phyloP scores from a whole-genome alignment of 2,329 filamentous ascomycete species.

The Fusarium vanettenii region DNA sequence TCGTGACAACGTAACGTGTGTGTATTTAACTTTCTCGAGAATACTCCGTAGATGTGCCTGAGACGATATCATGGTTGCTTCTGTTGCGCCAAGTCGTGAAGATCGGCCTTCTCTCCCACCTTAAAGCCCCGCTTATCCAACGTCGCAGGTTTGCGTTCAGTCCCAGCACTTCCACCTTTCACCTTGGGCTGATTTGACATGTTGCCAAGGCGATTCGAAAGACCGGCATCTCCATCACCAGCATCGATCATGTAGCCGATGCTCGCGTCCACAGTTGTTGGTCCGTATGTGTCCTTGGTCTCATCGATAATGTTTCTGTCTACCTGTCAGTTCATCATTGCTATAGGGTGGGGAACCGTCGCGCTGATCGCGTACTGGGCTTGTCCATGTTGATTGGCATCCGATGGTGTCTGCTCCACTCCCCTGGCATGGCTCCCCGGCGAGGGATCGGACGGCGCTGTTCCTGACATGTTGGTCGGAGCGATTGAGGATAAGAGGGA shows the following conservation, averaged over 20 bases:
- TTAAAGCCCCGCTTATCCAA: slow-evolving; percentile 14
- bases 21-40: neutral
- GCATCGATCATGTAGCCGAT: slow-evolving; percentile 15
- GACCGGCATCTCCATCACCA: neutral
- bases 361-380: slow-evolving; percentile 5
- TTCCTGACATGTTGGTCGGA: slow-evolving; percentile 9
- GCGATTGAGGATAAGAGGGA: neutral
- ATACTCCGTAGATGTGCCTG: neutral
- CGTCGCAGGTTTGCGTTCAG: neutral
- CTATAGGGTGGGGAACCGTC: neutral
- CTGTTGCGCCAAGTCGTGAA: slow-evolving; percentile 5
- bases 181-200: neutral
- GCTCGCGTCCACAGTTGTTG: slow-evolving; percentile 5
- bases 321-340: neutral
- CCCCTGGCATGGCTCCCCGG: slow-evolving; percentile 2
- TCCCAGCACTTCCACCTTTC: neutral
- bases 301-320: slow-evolving; percentile 16
- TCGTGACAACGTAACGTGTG: too few relatives aligned
- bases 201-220: neutral
- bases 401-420: slow-evolving; percentile 3
- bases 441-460: slow-evolving; percentile 8
- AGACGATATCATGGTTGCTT: slow-evolving; percentile 9
- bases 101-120: slow-evolving; percentile 7
- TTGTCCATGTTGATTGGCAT: slow-evolving; percentile 18
- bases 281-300: slow-evolving; percentile 8